Base-by-base conservation (phyloP, 768 basidiomycete genomes). In the Lentinula lateritia region DNA sequence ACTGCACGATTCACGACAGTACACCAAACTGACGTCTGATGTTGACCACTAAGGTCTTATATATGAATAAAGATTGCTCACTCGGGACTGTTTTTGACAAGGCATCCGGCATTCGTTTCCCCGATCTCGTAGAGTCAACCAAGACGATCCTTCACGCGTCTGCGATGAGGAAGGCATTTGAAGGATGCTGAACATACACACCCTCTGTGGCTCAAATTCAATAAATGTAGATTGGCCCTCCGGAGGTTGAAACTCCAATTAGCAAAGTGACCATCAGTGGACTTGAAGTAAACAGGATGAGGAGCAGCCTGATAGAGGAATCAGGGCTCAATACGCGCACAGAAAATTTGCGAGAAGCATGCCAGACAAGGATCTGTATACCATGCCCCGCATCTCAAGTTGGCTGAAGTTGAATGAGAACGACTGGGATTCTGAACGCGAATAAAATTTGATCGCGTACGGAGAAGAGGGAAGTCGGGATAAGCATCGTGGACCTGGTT, bases 341-440 rank as follows among this genome's bases (percentile, higher is more conserved):
- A 2, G 28, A 32, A 20, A 6, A 5, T 57, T 2, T 13, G n/a
- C 53, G n/a, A 7, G 9, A n/a, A 18, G 66, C 80, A 67, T 68
- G 86, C 87, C 60, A 87, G 80, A 6, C 66, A 62, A 18, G 93
- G 91, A 66, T 93, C 81, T 6, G 88, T 85, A 71, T 97, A 98
- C 95, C 95, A 98, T 6, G 89, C 89, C 3, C 96, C 96, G 67
- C 95, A 97, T 23, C 96, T 84, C 68, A 95, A 81, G 71, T 98
- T 98, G 3, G 96, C 93, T 91, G 68, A 23, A 8, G 10, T 15
- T n/a, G 15, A 50, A 35, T 41, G n/a, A 41, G n/a, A 36, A 18
- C n/a, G 6, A 12, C 52, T 60, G 32, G 6, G 58, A 20, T 12
- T 45, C 45, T 50, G 36, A 48, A 67, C 35, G 50, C 35, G 32